Evolutionary conservation across 2,329 filamentous ascomycete species (phyloP).

Genomic region (Ophiostoma sp.): DNA sequence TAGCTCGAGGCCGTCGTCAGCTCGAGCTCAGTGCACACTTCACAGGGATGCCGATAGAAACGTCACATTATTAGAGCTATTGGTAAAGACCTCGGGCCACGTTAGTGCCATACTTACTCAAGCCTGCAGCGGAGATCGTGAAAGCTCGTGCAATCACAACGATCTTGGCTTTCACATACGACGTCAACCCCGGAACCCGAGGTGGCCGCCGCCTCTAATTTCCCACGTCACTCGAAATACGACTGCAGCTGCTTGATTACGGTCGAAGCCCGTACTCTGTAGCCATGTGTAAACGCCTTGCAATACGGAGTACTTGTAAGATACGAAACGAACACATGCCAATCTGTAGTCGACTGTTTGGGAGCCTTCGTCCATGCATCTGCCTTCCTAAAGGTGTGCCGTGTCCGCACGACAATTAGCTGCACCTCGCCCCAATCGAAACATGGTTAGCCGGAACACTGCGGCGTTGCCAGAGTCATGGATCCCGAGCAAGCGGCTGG

Average conservation of each 20-base stretch:
- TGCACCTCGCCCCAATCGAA: background rate
- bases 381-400: background rate
- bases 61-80: background rate
- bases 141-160: background rate
- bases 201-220: background rate
- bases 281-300: background rate
- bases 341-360: too few relatives aligned
- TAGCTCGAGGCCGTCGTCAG: background rate
- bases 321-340: too few relatives aligned
- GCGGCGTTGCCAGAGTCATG: background rate
- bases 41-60: background rate
- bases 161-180: constrained; percentile 1
- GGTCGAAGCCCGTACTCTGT: background rate
- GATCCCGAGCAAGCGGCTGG: background rate
- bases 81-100: too few relatives aligned
- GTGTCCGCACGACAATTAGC: background rate
- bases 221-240: constrained; percentile 10
- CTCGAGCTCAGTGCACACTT: background rate
- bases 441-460: background rate
- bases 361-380: too few relatives aligned
- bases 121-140: too few relatives aligned
- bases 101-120: too few relatives aligned
- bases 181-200: background rate
- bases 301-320: too few relatives aligned
- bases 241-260: background rate